Evolutionary conservation across 106 monocot genomes (phyloP).

Genomic region (Iris macrosiphon): DNA sequence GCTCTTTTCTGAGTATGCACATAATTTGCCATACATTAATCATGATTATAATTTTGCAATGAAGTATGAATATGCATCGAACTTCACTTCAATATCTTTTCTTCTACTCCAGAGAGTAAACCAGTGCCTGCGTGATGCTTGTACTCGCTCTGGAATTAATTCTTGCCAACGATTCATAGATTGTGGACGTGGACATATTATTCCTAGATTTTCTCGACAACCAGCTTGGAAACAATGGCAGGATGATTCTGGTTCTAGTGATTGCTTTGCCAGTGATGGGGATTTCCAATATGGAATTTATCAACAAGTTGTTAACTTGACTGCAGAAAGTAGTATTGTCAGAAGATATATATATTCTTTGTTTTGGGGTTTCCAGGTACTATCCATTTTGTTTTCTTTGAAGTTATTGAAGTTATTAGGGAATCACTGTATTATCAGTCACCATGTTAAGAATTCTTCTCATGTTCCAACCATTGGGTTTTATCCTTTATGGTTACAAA

Average conservation of each 20-base stretch:
- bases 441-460: no score
- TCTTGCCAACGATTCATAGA: conserved; percentile 21
- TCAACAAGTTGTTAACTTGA: conserved; percentile 15
- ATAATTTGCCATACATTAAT: no score
- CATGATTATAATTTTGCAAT: no score
- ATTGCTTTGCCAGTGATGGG: conserved; percentile 8
- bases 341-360: conserved; percentile 46
- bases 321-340: conserved; percentile 13
- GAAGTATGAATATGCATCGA: no score
- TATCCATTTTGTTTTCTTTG: no score
- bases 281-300: conserved; percentile 52
- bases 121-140: conserved; percentile 27
- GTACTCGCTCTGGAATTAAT: background rate
- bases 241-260: conserved; percentile 1
- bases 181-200: conserved; percentile 26
- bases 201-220: background rate
- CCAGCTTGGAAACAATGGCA: background rate
- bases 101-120: conserved; percentile 37
- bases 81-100: no score
- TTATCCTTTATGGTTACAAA: no score
- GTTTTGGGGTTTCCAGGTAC: conserved; percentile 68
- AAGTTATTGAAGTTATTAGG: no score
- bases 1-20: no score
- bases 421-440: no score
- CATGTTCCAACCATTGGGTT: no score